Percentiles rank a stretch among this genome's conserved stretches.
phyloP scores from a whole-genome alignment of 495 filamentous ascomycete species.

The Aspergillus conjunctus region DNA sequence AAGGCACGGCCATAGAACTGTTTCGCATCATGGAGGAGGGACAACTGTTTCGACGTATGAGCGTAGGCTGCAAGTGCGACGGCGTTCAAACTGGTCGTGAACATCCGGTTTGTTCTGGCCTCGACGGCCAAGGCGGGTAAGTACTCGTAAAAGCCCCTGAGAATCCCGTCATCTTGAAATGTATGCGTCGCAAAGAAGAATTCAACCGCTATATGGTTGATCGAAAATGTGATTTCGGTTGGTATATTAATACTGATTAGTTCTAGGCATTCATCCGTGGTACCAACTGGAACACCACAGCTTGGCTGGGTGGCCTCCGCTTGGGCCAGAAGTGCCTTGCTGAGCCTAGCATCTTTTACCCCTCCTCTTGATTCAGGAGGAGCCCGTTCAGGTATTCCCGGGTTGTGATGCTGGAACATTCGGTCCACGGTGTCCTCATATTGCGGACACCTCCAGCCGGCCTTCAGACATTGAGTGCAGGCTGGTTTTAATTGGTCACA shows the following conservation, averaged over 20 bases:
- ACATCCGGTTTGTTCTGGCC: background rate
- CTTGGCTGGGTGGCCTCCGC: too few relatives aligned
- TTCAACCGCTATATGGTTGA: constrained; percentile 7
- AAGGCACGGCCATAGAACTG: constrained; percentile 2
- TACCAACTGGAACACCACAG: too few relatives aligned
- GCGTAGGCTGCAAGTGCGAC: constrained; percentile 14
- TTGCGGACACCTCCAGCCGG: constrained; percentile 13
- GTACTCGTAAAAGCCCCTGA: constrained; percentile 14
- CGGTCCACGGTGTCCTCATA: constrained; percentile 12
- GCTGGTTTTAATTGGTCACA: constrained; percentile 5
- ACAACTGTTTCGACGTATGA: background rate
- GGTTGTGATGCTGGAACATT: constrained; percentile 12
- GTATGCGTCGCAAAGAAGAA: constrained; percentile 7
- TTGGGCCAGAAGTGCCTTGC: too few relatives aligned
- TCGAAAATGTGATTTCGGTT: background rate
- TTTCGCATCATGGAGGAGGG: constrained; percentile 1
- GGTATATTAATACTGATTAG: background rate
- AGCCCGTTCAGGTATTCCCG: background rate
- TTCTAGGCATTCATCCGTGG: too few relatives aligned
- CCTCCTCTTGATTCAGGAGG: too few relatives aligned
- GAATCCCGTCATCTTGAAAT: background rate
- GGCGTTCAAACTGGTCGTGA: background rate
- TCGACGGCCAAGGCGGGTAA: background rate
- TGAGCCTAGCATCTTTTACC: too few relatives aligned
- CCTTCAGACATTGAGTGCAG: constrained; percentile 8